phyloP scores from a whole-genome alignment of 768 basidiomycete genomes.

The Podaxis pistillaris region DNA sequence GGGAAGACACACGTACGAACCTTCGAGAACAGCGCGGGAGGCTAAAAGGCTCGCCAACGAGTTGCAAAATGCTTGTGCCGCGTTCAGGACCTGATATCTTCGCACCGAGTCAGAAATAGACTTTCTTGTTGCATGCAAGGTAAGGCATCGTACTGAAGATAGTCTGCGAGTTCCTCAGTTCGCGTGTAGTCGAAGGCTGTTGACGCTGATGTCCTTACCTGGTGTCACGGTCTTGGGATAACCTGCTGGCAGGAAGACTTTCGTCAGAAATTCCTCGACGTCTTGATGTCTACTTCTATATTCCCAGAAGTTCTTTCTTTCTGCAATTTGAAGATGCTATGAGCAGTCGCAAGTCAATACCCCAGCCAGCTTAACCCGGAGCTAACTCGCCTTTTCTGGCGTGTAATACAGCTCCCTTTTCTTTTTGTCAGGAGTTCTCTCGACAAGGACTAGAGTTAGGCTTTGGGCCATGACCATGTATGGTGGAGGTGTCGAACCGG shows the following conservation, averaged over 20 bases:
- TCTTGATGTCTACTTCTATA: not conserved
- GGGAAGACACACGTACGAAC: slow-evolving; percentile 27
- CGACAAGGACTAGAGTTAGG: not conserved
- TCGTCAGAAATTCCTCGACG: slow-evolving; percentile 1
- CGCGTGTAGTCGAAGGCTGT: too few relatives aligned
- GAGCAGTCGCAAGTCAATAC: not conserved
- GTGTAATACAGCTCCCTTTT: not conserved
- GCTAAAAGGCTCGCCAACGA: slow-evolving; percentile 62
- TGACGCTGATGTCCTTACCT: slow-evolving; percentile 5
- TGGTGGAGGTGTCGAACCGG: not conserved
- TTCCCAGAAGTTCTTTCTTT: not conserved
- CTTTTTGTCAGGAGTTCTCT: not conserved
- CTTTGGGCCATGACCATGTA: not conserved
- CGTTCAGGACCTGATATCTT: slow-evolving; percentile 68
- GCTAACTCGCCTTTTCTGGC: not conserved
- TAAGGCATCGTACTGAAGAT: slow-evolving; percentile 42
- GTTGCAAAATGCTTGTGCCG: slow-evolving; percentile 68
- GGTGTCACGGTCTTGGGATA: slow-evolving; percentile 18
- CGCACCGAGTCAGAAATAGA: slow-evolving; percentile 2
- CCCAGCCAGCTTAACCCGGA: not conserved
- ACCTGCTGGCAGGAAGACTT: slow-evolving; percentile 17
- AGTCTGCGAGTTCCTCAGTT: slow-evolving; percentile 37
- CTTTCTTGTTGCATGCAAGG: not conserved
- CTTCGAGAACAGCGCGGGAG: slow-evolving; percentile 67
- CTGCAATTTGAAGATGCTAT: slow-evolving; percentile 1